Percentiles rank a stretch among this genome's conserved stretches.
These are phyloP conservation scores for Aspergillus indologenus DNA, from an alignment of 495 filamentous ascomycete species.

Conservation along the genomic window DNA sequence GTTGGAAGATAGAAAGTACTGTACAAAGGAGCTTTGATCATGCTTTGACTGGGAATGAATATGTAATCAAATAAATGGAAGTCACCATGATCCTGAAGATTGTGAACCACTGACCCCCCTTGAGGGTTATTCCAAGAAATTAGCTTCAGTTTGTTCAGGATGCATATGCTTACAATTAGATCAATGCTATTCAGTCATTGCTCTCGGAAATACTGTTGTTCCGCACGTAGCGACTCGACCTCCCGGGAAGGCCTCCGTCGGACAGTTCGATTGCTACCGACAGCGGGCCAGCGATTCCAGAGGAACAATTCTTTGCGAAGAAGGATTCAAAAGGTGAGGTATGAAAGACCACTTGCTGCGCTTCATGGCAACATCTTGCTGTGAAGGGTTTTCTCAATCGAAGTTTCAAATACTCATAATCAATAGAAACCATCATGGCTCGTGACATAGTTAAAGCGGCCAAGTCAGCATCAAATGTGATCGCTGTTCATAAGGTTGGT, in stretches of 20 bases:
- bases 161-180: neutral
- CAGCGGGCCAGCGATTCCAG: neutral
- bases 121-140: neutral
- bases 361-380: neutral
- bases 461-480: conserved; percentile 39
- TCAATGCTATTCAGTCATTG: too few relatives aligned
- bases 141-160: neutral
- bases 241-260: neutral
- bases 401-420: conserved; percentile 10
- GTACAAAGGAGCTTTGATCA: too few relatives aligned
- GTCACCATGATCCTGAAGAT: too few relatives aligned
- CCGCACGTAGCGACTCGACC: conserved; percentile 1
- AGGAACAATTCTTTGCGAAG: neutral
- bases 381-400: neutral
- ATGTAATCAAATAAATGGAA: too few relatives aligned
- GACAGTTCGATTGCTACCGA: neutral
- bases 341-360: neutral
- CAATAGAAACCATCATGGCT: conserved; percentile 36
- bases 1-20: too few relatives aligned
- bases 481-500: conserved; percentile 39
- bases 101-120: too few relatives aligned
- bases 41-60: too few relatives aligned
- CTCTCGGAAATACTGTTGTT: conserved; percentile 9
- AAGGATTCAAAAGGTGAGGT: neutral
- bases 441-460: conserved; percentile 42